phyloP scores from a whole-genome alignment of 2,329 filamentous ascomycete genomes.

The Tolypocladium amazonense region DNA sequence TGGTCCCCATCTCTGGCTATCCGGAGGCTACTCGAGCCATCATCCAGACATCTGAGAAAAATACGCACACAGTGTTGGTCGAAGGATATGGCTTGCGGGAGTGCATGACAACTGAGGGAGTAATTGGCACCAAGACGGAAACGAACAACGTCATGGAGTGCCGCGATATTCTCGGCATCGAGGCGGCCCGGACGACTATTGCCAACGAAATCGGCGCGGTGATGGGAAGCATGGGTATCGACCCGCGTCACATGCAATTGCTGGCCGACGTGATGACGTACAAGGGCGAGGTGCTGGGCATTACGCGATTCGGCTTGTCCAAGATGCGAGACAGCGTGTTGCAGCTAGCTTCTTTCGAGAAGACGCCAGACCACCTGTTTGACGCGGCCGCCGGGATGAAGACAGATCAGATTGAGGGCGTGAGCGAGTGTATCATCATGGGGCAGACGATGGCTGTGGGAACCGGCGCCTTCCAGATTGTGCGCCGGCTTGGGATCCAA shows the following conservation, averaged over 20 bases:
- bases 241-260: slow-evolving; percentile 95
- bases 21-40: slow-evolving; percentile 77
- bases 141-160: slow-evolving; percentile 90
- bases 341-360: slow-evolving; percentile 92
- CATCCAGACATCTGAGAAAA: slow-evolving; percentile 67
- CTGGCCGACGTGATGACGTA: slow-evolving; percentile 98
- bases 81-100: slow-evolving; percentile 85
- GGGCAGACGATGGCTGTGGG: slow-evolving; percentile 88
- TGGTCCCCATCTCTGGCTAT: slow-evolving; percentile 83
- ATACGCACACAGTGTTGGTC: slow-evolving; percentile 66
- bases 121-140: slow-evolving; percentile 63
- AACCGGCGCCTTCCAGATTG: slow-evolving; percentile 85
- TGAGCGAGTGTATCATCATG: slow-evolving; percentile 96
- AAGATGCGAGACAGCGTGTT: slow-evolving; percentile 95
- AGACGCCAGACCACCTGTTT: slow-evolving; percentile 95
- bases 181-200: slow-evolving; percentile 84
- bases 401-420: slow-evolving; percentile 83
- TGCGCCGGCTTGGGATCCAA: slow-evolving; percentile 61
- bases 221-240: slow-evolving; percentile 92
- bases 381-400: slow-evolving; percentile 90
- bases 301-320: slow-evolving; percentile 88
- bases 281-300: slow-evolving; percentile 93
- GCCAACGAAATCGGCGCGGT: slow-evolving; percentile 78
- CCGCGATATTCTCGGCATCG: slow-evolving; percentile 79
- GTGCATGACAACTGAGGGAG: slow-evolving; percentile 90